Evolutionary conservation across 2,329 filamentous ascomycete species (phyloP), one percentile per base, ranked within the genome.

Genomic region (Trichoderma atrobrunneum): DNA sequence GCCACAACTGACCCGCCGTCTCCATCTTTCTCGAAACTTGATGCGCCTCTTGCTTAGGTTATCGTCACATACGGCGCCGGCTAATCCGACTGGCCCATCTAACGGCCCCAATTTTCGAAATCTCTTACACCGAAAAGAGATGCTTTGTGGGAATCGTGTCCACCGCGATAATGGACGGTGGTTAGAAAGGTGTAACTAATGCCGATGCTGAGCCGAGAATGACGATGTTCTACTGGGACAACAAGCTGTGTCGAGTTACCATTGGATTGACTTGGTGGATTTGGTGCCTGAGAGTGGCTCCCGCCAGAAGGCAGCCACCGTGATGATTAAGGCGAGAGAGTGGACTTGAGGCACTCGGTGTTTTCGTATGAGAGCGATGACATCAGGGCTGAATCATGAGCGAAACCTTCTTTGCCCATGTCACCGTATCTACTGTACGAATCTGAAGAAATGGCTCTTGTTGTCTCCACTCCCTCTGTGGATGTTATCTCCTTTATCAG

Each of bases 331-430:
- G 36, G 66, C 26, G 18, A 32, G 26, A 36, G 66, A 51, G 56
- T 51, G 56, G 66, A 61, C 32, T 51, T 51, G 66, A 69, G 66
- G 56, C 57, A 60, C 28, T 59, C 57, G 36, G 32, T 34, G 66
- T 51, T 61, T 61, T 61, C 65, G 24, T 48, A 43, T 32, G 56
- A 34, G n/a, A 26, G 56, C 28, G 18, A 69, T 69, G 66, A 69
- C 66, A 69, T 69, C 66, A 69, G 66, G 59, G 36, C 66, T 69
- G 66, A 69, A 69, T 69, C 66, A 69, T 61, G 66, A 26, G 24
- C 56, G 28, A 69, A 69, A 61, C 66, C 36, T 69, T 69, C 66
- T 43, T 32, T 48, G 18, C 57, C 30, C 7, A 30, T 39, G 36
- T 28, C 26, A 26, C 14, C 36, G 18, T 48, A n/a, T 69, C 36